Base-by-base conservation (phyloP, 2,329 filamentous ascomycete genomes). In the Lachnum nothofagi region DNA sequence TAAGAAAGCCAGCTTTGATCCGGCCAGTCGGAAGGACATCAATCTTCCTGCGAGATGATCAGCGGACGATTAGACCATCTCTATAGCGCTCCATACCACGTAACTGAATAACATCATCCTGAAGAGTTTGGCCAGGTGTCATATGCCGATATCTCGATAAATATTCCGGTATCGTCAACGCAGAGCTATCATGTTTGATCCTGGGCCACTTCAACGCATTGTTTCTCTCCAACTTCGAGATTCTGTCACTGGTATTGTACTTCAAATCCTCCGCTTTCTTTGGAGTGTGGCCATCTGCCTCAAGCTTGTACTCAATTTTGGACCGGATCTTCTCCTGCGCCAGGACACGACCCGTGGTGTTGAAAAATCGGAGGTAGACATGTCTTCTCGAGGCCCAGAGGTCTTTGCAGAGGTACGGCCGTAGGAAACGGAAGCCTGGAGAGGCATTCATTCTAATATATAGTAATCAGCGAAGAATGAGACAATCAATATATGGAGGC, bases 1-100 rank as follows among this genome's bases (percentile, higher is more conserved):
- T 57, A 96, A 67, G 67, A 98, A 98, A 55, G 89, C 74, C 59
- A 98, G 81, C 68, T 86, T 88, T 59, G 80, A 83, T 57, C 91
- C 84, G 46, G 82, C 78, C 41, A 79, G 74, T 54, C 88, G 86
- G 63, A 86, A 78, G 40, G 83, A 82, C 61, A 77, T 75, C 55
- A 95, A 76, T 65, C 89, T 88, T 68, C 90, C 88, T 83, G 72
- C 65, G 46, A 64, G 48, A 54, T 42, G 25, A 49, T 58, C 48
- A 62, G 57, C 47, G 52, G 41, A 42, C 22, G 44, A 34, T 44
- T 29, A 52, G 39, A 42, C 42, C 38, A 41, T 22, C 25, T 37
- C 25, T 27, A 47, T 40, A 42, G 50, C 44, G 51, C 45, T 45
- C 51, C 53, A 45, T 62, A 63, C 61, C 61, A 40, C 59, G 53